phyloP scores from a whole-genome alignment of 352 stramenopile species.

The Phytophthora boehmeriae region DNA sequence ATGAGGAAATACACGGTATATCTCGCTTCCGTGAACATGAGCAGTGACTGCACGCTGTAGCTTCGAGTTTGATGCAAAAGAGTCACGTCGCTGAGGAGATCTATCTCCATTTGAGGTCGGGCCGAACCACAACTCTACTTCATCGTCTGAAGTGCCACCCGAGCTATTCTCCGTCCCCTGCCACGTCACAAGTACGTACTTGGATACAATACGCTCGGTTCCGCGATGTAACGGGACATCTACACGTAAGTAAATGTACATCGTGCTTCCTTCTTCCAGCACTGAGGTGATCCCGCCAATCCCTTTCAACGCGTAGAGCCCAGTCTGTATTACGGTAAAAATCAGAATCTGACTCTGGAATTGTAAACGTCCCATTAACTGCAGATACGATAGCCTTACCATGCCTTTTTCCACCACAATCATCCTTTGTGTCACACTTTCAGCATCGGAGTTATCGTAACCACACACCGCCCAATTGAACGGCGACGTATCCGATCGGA shows the following conservation, averaged over 20 bases:
- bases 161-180: conserved; percentile 59
- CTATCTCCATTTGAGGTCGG: conserved; percentile 49
- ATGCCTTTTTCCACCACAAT: conserved; percentile 87
- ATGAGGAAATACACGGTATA: conserved; percentile 88
- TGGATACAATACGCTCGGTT: conserved; percentile 85
- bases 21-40: conserved; percentile 83
- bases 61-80: conserved; percentile 71
- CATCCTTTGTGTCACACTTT: conserved; percentile 65
- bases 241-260: conserved; percentile 92
- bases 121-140: conserved; percentile 63
- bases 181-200: conserved; percentile 90
- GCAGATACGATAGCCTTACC: conserved; percentile 39
- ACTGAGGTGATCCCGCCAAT: conserved; percentile 80
- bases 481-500: conserved; percentile 76
- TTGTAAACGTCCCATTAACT: not conserved
- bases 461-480: conserved; percentile 89
- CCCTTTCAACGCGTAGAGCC: conserved; percentile 82
- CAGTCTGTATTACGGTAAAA: conserved; percentile 46
- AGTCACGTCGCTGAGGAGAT: conserved; percentile 43
- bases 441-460: conserved; percentile 70
- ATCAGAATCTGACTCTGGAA: not conserved
- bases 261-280: conserved; percentile 76
- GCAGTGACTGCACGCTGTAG: conserved; percentile 80
- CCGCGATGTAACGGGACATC: conserved; percentile 83
- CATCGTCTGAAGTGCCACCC: conserved; percentile 77